phyloP scores from a whole-genome alignment of 495 filamentous ascomycete genomes.

The Penicillium alfredii region DNA sequence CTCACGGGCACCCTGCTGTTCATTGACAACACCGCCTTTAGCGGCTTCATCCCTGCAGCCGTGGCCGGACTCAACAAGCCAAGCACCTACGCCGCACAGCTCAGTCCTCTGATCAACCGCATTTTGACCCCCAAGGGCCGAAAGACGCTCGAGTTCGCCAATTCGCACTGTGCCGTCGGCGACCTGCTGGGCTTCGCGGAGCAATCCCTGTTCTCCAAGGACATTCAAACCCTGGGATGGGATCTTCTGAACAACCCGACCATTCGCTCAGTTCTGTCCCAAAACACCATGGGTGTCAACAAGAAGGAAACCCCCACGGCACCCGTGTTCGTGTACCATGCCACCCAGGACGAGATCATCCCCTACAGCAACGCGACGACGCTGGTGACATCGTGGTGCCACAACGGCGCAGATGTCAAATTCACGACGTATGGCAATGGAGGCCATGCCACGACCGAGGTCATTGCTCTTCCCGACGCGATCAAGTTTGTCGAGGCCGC shows the following conservation, averaged over 20 bases:
- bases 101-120: constrained; percentile 19
- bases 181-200: constrained; percentile 19
- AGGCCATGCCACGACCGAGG: constrained; percentile 28
- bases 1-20: constrained; percentile 26
- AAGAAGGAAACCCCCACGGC: constrained; percentile 24
- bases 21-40: constrained; percentile 23
- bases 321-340: constrained; percentile 32
- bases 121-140: constrained; percentile 20
- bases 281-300: constrained; percentile 23
- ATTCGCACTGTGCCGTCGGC: constrained; percentile 14
- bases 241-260: constrained; percentile 20
- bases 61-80: constrained; percentile 23
- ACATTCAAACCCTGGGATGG: constrained; percentile 21
- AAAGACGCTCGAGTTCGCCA: constrained; percentile 9
- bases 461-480: constrained; percentile 19
- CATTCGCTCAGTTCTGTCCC: constrained; percentile 12
- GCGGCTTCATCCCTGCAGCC: constrained; percentile 26
- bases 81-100: constrained; percentile 26
- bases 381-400: constrained; percentile 27
- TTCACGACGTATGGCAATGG: constrained; percentile 26
- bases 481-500: constrained; percentile 23
- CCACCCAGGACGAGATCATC: constrained; percentile 28
- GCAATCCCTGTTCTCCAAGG: constrained; percentile 19
- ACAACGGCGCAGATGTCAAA: constrained; percentile 20
- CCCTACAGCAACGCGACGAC: constrained; percentile 20